These are phyloP conservation scores for Solanum chilense DNA, from an alignment of 257 asterid genomes.

Conservation along the genomic window DNA sequence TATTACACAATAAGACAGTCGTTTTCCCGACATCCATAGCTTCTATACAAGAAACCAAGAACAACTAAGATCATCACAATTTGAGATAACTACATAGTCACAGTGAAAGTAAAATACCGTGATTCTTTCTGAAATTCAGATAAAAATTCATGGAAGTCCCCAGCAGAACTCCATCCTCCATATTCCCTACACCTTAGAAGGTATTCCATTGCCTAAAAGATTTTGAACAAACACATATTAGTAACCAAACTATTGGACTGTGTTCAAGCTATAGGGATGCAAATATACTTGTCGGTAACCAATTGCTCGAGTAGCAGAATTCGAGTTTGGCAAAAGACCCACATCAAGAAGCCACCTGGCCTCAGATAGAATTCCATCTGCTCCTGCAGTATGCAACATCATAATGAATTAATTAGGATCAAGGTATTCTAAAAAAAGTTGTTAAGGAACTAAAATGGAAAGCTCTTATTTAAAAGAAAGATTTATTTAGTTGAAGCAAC, in stretches of 20 bases:
- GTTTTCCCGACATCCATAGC: not conserved
- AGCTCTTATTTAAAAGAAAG: not conserved
- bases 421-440: not conserved
- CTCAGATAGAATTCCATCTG: constrained; percentile 73
- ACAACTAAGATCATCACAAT: not conserved
- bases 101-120: constrained; percentile 28
- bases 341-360: constrained; percentile 84
- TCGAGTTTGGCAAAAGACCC: constrained; percentile 81
- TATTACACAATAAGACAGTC: not conserved
- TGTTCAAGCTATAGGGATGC: not conserved
- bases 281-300: constrained; percentile 85
- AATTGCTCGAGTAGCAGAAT: constrained; percentile 90
- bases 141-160: constrained; percentile 48
- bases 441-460: not conserved
- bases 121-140: constrained; percentile 79
- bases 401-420: not conserved
- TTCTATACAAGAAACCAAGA: not conserved
- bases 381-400: constrained; percentile 18
- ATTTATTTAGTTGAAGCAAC: not conserved
- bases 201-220: constrained; percentile 78
- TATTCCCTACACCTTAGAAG: constrained; percentile 60
- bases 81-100: not conserved
- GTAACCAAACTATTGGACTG: not conserved
- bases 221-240: not conserved
- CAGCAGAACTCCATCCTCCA: constrained; percentile 58